Evolutionary conservation across 495 filamentous ascomycete genomes (phyloP), one percentile per base, ranked within the genome.

Genomic region (Hyaloscypha finlandica): DNA sequence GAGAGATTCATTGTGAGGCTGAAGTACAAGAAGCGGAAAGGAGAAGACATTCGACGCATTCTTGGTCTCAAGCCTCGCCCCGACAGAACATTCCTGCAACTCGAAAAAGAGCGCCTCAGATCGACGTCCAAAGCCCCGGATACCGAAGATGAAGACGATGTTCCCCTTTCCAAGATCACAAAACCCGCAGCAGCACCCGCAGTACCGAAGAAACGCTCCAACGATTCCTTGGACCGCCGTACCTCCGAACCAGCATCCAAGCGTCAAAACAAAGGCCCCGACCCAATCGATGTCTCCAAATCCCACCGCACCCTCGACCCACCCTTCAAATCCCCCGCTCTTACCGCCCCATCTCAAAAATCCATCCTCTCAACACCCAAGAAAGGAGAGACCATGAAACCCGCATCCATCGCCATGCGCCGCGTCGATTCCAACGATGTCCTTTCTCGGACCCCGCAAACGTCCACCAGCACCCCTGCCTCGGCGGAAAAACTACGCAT

Each of bases 401-500:
- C 65, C 32, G 55, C 25, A 25, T 25, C 25, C 25, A 25, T 65
- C 29, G 68, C 68, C 5, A 74, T 74, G 73, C 73, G 73, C 25
- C 66, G 63, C 48, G 56, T 74, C 4, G 65, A 71, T 52, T 74
- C 73, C 20, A 67, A n/a, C 45, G 73, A 74, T 33, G 62, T 63
- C 32, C 58, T 57, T 32, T 71, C 69, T 2, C 65, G 61, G 4
- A 74, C 73, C n/a, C 73, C 73, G 16, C 72, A 74, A 63, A n/a
- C 39, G 6, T 35, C 48, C 16, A 61, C 54, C 62, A 59, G 55
- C 48, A 70, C 70, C 30, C 72, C 72, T 6, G 67, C 67, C 12
- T 68, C 63, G 30, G 68, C 68, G 8, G 69, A 71, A 51, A 71
- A 70, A 31, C 51, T 65, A 4, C 37, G 70, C 4, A n/a, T 62